phyloP scores from a whole-genome alignment of 306 rosid species.

The Sphenostylis stenocarpa region DNA sequence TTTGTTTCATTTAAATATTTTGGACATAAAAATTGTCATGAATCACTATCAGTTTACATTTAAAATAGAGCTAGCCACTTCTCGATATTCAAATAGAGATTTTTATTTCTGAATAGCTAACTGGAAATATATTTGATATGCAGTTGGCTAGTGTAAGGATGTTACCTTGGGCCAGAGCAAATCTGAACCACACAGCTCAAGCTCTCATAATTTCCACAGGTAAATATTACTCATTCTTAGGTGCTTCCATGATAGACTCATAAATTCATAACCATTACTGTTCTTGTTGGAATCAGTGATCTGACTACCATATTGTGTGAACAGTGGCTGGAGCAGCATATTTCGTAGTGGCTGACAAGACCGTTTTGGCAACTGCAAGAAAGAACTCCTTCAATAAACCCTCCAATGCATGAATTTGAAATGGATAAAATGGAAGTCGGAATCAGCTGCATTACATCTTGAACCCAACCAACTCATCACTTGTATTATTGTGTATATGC shows the following conservation, averaged over 20 bases:
- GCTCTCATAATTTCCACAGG: constrained; percentile 97
- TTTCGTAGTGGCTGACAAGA: constrained; percentile 98
- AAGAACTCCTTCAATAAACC: constrained; percentile 74
- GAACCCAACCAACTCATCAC: constrained; percentile 2
- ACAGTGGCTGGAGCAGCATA: constrained; percentile 98
- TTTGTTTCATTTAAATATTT: not conserved
- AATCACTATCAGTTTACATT: not conserved
- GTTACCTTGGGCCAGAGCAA: constrained; percentile 97
- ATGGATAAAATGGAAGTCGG: not conserved
- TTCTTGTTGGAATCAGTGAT: constrained; percentile 9
- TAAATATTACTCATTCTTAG: constrained; percentile 19
- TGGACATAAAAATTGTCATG: not conserved
- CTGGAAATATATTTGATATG: constrained; percentile 18
- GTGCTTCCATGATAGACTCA: not conserved
- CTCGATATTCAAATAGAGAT: not conserved
- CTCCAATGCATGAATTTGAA: constrained; percentile 39
- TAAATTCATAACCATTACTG: not conserved
- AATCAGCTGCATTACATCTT: not conserved
- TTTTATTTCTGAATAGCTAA: not conserved
- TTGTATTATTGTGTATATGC: constrained; percentile 31
- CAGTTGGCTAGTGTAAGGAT: constrained; percentile 93
- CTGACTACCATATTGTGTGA: constrained; percentile 21
- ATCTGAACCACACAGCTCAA: constrained; percentile 93
- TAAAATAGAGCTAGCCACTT: too few species aligned
- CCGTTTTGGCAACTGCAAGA: constrained; percentile 90